Evolutionary conservation across 208 protist species (phyloP).

Genomic region (Kentomonas sorsogonicus): DNA sequence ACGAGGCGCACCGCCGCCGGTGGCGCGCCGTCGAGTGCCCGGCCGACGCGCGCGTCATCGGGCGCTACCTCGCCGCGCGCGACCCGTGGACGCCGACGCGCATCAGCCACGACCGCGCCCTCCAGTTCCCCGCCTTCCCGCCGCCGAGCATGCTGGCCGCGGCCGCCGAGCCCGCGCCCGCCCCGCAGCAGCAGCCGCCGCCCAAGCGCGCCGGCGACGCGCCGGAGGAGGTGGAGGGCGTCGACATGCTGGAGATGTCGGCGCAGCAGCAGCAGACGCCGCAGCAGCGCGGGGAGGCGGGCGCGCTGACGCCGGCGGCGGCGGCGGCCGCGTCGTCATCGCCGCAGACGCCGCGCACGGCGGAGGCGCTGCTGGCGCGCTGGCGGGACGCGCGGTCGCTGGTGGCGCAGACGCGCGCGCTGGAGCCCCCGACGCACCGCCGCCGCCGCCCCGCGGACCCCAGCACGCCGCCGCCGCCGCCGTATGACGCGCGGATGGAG

Average conservation of each 20-base stretch:
- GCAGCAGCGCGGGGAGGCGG: neutral
- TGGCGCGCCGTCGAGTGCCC: conserved; percentile 50
- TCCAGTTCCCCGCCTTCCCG: conserved; percentile 51
- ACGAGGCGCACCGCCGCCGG: conserved; percentile 42
- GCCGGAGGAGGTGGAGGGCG: conserved; percentile 17
- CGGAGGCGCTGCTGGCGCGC: conserved; percentile 51
- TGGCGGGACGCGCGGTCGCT: conserved; percentile 56
- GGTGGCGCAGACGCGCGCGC: conserved; percentile 35
- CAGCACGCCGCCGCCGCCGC: neutral
- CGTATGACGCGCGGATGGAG: conserved; percentile 54
- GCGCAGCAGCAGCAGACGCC: conserved; percentile 7
- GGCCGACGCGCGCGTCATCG: conserved; percentile 67
- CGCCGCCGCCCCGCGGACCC: neutral
- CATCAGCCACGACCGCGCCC: conserved; percentile 53
- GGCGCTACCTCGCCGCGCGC: conserved; percentile 65
- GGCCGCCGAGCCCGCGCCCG: neutral
- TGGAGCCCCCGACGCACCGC: conserved; percentile 12
- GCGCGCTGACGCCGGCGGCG: conserved; percentile 3
- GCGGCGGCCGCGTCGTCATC: neutral
- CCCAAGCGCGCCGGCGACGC: neutral
- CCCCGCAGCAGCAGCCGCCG: neutral
- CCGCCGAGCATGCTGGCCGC: conserved; percentile 16
- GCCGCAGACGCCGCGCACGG: conserved; percentile 18
- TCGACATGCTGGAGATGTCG: conserved; percentile 14
- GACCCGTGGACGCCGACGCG: conserved; percentile 61